Percentiles rank a stretch among this genome's conserved stretches.
phyloP scores from a whole-genome alignment of 2,329 filamentous ascomycete species.

The Torrubiella hemipterigena region DNA sequence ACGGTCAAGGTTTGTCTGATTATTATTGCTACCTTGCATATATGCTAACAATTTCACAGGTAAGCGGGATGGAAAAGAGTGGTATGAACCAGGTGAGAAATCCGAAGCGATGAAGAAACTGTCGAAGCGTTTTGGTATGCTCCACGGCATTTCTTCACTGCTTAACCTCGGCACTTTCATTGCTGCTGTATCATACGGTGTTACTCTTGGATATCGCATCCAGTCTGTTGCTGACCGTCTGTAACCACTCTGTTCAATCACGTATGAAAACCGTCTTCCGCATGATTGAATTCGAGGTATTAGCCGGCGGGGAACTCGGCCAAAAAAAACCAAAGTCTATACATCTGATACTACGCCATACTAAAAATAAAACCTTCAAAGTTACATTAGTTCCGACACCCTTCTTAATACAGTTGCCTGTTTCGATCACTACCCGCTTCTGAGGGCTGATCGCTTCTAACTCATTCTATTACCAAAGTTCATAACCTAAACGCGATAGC shows the following conservation, averaged over 20 bases:
- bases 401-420: no score
- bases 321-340: not conserved
- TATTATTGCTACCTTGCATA: not conserved
- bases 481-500: no score
- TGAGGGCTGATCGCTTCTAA: no score
- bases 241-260: not conserved
- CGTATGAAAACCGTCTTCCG: no score
- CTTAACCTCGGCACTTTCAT: slow-evolving; percentile 63
- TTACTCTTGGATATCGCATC: slow-evolving; percentile 55
- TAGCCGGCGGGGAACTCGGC: no score
- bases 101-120: slow-evolving; percentile 72
- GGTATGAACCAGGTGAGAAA: slow-evolving; percentile 66
- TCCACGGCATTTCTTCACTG: slow-evolving; percentile 74
- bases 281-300: no score
- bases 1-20: slow-evolving; percentile 56
- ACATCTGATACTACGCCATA: no score
- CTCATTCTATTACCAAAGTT: no score
- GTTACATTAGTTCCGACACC: no score
- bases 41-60: slow-evolving; percentile 31
- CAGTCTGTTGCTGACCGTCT: slow-evolving; percentile 21
- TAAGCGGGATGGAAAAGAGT: slow-evolving; percentile 80
- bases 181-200: slow-evolving; percentile 65
- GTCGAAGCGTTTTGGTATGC: slow-evolving; percentile 64
- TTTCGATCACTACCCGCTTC: no score
- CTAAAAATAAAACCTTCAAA: no score